Base-by-base conservation (phyloP, 352 stramenopile species). In the Pythium sukuiense region DNA sequence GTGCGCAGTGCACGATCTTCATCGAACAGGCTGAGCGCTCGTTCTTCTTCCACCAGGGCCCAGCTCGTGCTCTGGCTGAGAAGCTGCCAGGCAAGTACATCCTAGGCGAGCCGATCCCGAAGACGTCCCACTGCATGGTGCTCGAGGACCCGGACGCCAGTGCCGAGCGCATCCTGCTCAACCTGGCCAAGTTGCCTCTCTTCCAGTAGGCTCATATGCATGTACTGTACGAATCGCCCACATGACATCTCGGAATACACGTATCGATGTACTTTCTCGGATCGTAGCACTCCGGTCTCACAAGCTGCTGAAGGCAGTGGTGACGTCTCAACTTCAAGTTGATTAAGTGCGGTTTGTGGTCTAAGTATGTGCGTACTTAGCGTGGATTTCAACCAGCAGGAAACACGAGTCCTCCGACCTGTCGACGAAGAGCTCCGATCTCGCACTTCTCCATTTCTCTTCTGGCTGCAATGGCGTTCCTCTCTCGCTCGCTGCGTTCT, bases 41-140 rank as follows among this genome's bases (percentile, higher is more conserved):
- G 20, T 46, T 41, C 39, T 53, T 63, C n/a, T 63, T 63, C 45
- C 20, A 55, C 16, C n/a, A 18, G 18, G 20, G 30, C 1, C 29
- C 41, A 14, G 20, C 43, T 4, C 41, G 29, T 8, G 57, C 26
- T 6, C 27, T 63, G 16, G 39, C 12, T 20, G 27, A 63, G 41
- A 55, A 63, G 45, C 57, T 53, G 20, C 16, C 12, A 0, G 57
- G 43, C 2, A 61, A 65, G 59, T 49, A 50, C 37, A n/a, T 60
- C 6, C 27, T 54, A 3, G 37, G 46, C 61, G 26, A 43, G 24
- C 39, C 54, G 41, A 56, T 70, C 6, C 20, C 37, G 5, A 56
- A 65, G n/a, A 59, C 55, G 4, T 35, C 24, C 16, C 63, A 70
- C 39, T 33, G 39, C 30, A 58, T 70, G 55, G 43, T 70, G 33